Conservation (phyloP, 768 basidiomycete genomes). For the Boletus sensibilis region DNA sequence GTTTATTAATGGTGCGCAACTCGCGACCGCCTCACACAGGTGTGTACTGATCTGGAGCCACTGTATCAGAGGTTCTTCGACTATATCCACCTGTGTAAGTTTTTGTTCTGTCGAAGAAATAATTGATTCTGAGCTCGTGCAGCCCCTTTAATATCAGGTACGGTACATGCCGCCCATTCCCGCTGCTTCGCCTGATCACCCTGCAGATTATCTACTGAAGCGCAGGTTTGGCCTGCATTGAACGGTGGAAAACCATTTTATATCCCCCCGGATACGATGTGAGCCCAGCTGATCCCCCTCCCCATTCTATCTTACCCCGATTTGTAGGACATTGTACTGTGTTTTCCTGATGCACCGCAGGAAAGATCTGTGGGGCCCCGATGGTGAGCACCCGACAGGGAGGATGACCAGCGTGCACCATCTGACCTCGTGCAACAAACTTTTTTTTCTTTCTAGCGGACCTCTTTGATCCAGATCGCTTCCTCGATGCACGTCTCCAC, state of each 20-base stretch:
- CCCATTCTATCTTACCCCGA: not conserved
- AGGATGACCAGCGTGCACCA: not conserved
- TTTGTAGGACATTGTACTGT: constrained; percentile 11
- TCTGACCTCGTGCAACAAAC: not conserved
- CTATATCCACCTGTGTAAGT: constrained; percentile 33
- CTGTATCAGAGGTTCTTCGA: constrained; percentile 30
- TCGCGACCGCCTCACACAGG: not conserved
- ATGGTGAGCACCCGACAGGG: constrained; percentile 21
- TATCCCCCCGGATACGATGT: constrained; percentile 43
- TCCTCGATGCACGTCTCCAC: constrained; percentile 55
- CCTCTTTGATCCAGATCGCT: constrained; percentile 68
- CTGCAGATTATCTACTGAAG: constrained; percentile 16
- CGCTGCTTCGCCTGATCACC: not conserved
- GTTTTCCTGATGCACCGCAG: constrained; percentile 38
- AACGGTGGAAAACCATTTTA: constrained; percentile 48
- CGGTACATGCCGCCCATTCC: not conserved
- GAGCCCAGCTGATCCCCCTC: not conserved
- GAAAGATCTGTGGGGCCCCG: constrained; percentile 39
- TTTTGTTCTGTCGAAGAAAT: not conserved
- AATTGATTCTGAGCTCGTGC: not conserved
- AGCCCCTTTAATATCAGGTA: constrained; percentile 29
- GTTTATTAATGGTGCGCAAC: constrained; percentile 55
- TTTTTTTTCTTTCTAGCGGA: constrained; percentile 15
- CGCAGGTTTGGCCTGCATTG: constrained; percentile 19
- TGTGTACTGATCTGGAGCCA: not conserved